phyloP scores from a whole-genome alignment of 257 asterid species.

The Solanum pinnatisectum region DNA sequence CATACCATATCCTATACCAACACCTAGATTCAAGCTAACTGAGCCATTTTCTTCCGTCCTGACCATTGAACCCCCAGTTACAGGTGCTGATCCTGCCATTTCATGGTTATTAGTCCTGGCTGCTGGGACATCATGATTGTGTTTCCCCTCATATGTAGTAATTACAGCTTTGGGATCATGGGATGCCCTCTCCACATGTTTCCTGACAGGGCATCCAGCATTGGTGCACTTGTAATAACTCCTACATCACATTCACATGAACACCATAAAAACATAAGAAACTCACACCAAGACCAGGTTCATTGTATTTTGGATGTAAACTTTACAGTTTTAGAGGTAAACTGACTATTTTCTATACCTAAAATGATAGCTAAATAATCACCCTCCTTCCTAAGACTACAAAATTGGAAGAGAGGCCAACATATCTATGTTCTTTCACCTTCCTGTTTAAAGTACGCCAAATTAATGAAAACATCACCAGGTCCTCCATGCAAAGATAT shows the following conservation, averaged over 20 bases:
- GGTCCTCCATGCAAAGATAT: neutral
- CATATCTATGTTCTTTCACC: neutral
- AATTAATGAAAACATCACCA: neutral
- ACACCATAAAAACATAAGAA: neutral
- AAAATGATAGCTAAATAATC: neutral
- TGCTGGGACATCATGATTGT: conserved; percentile 83
- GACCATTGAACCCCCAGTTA: conserved; percentile 27
- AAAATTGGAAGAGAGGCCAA: neutral
- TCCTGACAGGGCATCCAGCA: conserved; percentile 88
- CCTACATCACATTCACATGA: conserved; percentile 38
- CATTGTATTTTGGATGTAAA: neutral
- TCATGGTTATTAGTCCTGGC: conserved; percentile 69
- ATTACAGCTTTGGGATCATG: conserved; percentile 96
- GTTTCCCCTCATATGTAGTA: conserved; percentile 95
- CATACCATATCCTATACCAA: conserved; percentile 43
- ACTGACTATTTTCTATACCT: neutral
- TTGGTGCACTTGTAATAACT: conserved; percentile 94
- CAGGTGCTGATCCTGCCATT: conserved; percentile 28
- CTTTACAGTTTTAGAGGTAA: neutral
- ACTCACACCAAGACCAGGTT: neutral
- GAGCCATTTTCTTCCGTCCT: conserved; percentile 45
- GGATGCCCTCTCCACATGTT: conserved; percentile 95
- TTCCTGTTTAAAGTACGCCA: neutral
- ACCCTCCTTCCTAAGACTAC: neutral
- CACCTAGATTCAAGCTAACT: conserved; percentile 80